Evolutionary conservation across 768 basidiomycete species (phyloP), one percentile per base, ranked within the genome.

Genomic region (Tephrocybe sp.): DNA sequence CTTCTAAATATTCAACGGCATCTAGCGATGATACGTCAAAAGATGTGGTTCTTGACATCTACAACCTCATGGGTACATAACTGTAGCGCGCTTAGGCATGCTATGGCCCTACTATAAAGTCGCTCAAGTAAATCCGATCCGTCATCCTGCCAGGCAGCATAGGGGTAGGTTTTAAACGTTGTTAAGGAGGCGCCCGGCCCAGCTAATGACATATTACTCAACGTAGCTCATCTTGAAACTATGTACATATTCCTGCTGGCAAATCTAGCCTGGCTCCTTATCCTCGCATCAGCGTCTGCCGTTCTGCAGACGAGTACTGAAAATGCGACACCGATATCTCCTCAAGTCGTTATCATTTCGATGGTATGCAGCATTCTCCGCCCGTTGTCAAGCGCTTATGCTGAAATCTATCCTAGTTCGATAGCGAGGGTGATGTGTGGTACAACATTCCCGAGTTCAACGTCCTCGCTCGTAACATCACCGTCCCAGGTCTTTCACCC

Each of bases 271-370:
- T 52, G 54, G 50, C 50, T 52, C 2, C 41, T 33, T 22, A 38
- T 45, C 10, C 47, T 55, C 30, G 50, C 46, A 16, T 45, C 50
- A n/a, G 50, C 50, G 8, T 44, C 49, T 16, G 16, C 42, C 16
- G 19, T 49, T 19, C 11, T 44, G 7, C 40, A 49, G 19, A n/a
- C n/a, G 14, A 31, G 47, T 33, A 22, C 4, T 20, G 32, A 23
- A 23, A 34, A 3, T 19, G 8, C 13, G 35, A 34, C 32, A 48
- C 26, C 16, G 16, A 36, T 56, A 23, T 17, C 45, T 22, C 54
- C 54, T 2, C 36, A 52, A 48, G 51, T 56, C 22, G 32, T 56
- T n/a, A 56, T 56, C 13, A 56, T 56, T 10, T 56, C 54, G 4
- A 56, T 56, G 54, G 54, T 56, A 5, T 26, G 26, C 26, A 7